Evolutionary conservation across 257 asterid genomes (phyloP).

Genomic region (Petunia secreta): DNA sequence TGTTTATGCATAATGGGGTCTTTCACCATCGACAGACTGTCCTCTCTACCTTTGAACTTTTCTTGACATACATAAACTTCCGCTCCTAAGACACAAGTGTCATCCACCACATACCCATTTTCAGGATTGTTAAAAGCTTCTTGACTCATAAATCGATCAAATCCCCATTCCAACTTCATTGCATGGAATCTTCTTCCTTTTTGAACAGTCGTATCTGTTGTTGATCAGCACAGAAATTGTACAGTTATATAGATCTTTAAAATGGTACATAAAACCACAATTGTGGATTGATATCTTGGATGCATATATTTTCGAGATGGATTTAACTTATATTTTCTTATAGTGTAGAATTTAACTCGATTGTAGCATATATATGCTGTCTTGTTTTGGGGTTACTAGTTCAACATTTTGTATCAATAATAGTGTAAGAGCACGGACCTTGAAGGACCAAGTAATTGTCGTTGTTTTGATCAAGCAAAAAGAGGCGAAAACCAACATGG

Average conservation of each 20-base stretch:
- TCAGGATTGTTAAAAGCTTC: slow-evolving; percentile 45
- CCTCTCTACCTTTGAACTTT: slow-evolving; percentile 45
- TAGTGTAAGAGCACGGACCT: slow-evolving; percentile 35
- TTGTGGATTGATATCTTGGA: no score
- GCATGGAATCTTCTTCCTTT: slow-evolving; percentile 58
- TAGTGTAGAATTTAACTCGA: not conserved
- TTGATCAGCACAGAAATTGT: not conserved
- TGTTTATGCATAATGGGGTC: slow-evolving; percentile 48
- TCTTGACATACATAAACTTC: slow-evolving; percentile 59
- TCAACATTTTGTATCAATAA: not conserved
- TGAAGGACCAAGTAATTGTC: slow-evolving; percentile 56
- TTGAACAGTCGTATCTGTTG: not conserved
- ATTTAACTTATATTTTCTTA: no score
- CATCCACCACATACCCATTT: slow-evolving; percentile 62
- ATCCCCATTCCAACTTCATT: slow-evolving; percentile 61
- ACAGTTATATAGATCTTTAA: no score
- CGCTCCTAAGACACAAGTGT: slow-evolving; percentile 63
- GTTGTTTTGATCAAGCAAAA: slow-evolving; percentile 64
- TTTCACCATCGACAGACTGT: slow-evolving; percentile 57
- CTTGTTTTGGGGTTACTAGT: not conserved
- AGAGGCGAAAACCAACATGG: slow-evolving; percentile 52
- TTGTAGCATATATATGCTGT: no score
- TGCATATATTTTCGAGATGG: no score
- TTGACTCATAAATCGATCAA: slow-evolving; percentile 58
- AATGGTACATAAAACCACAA: no score